Evolutionary conservation across 176 grass and related monocot species (phyloP).

Genomic region (Cenchrus fungigraminus): DNA sequence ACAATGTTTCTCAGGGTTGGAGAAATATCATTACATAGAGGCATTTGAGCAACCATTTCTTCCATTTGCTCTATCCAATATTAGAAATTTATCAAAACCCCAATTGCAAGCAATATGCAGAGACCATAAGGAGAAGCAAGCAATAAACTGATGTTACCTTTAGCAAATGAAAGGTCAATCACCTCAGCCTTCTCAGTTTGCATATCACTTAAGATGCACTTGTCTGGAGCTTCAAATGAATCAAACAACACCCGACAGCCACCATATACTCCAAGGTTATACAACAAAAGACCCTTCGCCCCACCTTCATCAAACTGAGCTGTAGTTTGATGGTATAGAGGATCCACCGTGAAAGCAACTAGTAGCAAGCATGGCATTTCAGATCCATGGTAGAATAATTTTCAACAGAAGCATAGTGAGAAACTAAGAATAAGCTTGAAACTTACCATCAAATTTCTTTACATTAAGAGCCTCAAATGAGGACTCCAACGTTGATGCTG

Average conservation of each 20-base stretch:
- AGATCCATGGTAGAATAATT: slow-evolving; percentile 29
- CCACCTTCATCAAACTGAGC: slow-evolving; percentile 99
- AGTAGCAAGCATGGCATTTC: slow-evolving; percentile 35
- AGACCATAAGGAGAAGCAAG: not conserved
- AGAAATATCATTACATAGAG: slow-evolving; percentile 72
- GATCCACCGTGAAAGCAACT: slow-evolving; percentile 94
- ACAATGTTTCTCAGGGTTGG: slow-evolving; percentile 83
- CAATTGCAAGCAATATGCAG: slow-evolving; percentile 35
- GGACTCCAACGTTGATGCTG: slow-evolving; percentile 79
- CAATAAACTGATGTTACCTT: slow-evolving; percentile 62
- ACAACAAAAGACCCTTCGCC: slow-evolving; percentile 88
- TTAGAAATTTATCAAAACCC: slow-evolving; percentile 24
- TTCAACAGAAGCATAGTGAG: slow-evolving; percentile 30
- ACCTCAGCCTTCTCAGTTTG: slow-evolving; percentile 48
- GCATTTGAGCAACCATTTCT: slow-evolving; percentile 78
- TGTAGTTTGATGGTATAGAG: slow-evolving; percentile 95
- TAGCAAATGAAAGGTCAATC: slow-evolving; percentile 85
- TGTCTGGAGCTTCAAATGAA: slow-evolving; percentile 89
- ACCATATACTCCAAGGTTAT: slow-evolving; percentile 92
- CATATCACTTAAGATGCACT: slow-evolving; percentile 55
- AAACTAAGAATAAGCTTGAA: slow-evolving; percentile 36
- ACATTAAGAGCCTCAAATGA: slow-evolving; percentile 94
- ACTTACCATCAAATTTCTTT: slow-evolving; percentile 94
- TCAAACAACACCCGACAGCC: slow-evolving; percentile 85
- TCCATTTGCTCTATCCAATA: slow-evolving; percentile 72